phyloP scores from a whole-genome alignment of 495 filamentous ascomycete genomes.

The Penicillium goetzii region DNA sequence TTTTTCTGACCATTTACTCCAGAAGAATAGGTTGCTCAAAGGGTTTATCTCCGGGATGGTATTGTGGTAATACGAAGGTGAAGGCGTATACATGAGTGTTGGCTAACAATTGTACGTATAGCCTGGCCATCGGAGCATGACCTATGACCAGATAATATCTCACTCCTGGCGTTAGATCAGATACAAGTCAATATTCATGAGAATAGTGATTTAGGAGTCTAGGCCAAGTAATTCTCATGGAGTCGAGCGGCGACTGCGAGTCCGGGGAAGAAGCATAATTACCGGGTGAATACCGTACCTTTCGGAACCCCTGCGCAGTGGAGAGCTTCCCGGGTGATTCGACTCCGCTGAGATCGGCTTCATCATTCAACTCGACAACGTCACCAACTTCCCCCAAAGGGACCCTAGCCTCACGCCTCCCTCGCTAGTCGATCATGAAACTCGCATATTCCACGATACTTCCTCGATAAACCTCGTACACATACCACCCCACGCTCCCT shows the following conservation, averaged over 20 bases:
- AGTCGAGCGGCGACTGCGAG: neutral
- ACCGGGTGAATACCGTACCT: constrained; percentile 16
- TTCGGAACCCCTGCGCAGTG: constrained; percentile 14
- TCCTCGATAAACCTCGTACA: constrained; percentile 23
- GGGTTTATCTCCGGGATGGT: neutral
- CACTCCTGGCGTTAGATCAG: no score
- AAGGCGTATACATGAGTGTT: neutral
- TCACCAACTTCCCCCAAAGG: constrained; percentile 4
- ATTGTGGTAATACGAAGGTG: neutral
- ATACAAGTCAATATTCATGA: no score
- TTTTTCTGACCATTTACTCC: no score
- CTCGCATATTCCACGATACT: constrained; percentile 4
- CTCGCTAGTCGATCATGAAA: constrained; percentile 22
- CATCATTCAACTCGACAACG: constrained; percentile 13
- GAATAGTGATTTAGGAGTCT: neutral
- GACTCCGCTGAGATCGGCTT: constrained; percentile 13
- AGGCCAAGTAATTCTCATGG: neutral
- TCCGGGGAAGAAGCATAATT: constrained; percentile 5
- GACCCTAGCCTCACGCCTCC: neutral
- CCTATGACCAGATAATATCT: no score
- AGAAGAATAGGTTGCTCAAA: no score
- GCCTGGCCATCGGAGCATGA: neutral
- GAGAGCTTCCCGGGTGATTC: constrained; percentile 20
- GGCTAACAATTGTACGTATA: neutral
- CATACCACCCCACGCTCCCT: constrained; percentile 16